phyloP scores from a whole-genome alignment of 768 basidiomycete genomes.

The Lanmaoa pseudosensibilis region DNA sequence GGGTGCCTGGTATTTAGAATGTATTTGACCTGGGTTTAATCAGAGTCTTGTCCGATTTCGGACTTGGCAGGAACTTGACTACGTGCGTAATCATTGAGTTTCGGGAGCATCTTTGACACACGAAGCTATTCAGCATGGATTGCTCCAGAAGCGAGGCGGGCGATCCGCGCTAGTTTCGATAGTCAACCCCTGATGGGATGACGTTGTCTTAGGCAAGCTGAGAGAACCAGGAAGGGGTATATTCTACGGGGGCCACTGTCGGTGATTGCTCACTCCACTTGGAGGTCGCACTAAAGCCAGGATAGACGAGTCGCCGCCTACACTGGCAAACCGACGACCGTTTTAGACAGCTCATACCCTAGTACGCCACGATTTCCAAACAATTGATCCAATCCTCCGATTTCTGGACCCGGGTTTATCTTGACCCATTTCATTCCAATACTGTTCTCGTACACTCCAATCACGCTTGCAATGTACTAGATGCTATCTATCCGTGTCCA shows the following conservation, averaged over 20 bases:
- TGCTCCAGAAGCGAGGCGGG: neutral
- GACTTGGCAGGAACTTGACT: neutral
- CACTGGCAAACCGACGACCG: too few relatives aligned
- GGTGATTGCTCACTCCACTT: too few relatives aligned
- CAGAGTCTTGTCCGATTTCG: neutral
- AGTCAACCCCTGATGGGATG: too few relatives aligned
- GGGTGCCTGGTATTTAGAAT: constrained; percentile 7
- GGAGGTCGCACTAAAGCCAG: too few relatives aligned
- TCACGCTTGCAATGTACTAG: neutral
- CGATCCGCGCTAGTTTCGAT: too few relatives aligned
- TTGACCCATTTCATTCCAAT: neutral
- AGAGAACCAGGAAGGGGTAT: too few relatives aligned
- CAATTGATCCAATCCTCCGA: neutral
- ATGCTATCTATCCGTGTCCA: neutral
- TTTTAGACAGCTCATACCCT: neutral
- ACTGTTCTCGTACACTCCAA: neutral
- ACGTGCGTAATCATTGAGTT: neutral
- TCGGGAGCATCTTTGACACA: too few relatives aligned
- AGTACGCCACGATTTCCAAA: neutral
- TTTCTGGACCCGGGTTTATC: neutral
- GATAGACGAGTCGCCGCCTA: too few relatives aligned
- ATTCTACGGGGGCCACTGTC: too few relatives aligned
- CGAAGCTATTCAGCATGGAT: neutral
- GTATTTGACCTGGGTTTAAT: constrained; percentile 1
- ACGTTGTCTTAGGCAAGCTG: too few relatives aligned